Evolutionary conservation across 768 basidiomycete species (phyloP), one percentile per base, ranked within the genome.

Genomic region (Naematelia encephala): DNA sequence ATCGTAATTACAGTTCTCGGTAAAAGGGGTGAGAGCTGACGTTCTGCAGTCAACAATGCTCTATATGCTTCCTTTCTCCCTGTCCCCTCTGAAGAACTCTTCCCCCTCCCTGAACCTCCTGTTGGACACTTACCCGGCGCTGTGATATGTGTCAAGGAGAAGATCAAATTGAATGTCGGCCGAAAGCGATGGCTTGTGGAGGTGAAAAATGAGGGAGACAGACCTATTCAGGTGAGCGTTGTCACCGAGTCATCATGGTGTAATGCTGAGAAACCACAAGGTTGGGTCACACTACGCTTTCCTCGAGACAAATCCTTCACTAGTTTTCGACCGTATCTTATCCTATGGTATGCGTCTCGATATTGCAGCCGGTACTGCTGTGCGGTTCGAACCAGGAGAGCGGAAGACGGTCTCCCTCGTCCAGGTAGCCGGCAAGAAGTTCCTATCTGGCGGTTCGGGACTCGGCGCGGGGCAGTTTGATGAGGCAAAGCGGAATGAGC

Each of bases 21-120:
- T 30, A 4, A n/a, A 13, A n/a, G 39, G 3, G 22, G 11, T 39
- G 34, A 16, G 25, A 23, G 26, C 51, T 54, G 45, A 59, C 19
- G n/a, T 4, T 25, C 3, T 0, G 14, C 59, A 76, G 75, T 97
- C 19, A 79, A 79, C 3, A 84, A 86, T n/a, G 93, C 94, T 0
- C 81, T 99, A n/a, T 91, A 91, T 62, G 91, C 92, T 10, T 93
- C 91, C 0, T 97, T 97, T 79, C 80, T 97, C 0, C 94, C 94
- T 2, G 74, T 87, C 2, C 94, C 93, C 0, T 74, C 83, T 0
- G 75, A 83, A 11, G 80, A 83, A 57, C 59, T 79, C 1, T 99
- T 98, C 80, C 85, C 88, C 0, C 69, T 81, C 19, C 60, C 70
- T 29, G 52, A 64, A 22, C 22, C 57, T 1, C 34, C 23, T 61